Evolutionary conservation across 306 rosid genomes (phyloP).

Genomic region (Malus orientalis): DNA sequence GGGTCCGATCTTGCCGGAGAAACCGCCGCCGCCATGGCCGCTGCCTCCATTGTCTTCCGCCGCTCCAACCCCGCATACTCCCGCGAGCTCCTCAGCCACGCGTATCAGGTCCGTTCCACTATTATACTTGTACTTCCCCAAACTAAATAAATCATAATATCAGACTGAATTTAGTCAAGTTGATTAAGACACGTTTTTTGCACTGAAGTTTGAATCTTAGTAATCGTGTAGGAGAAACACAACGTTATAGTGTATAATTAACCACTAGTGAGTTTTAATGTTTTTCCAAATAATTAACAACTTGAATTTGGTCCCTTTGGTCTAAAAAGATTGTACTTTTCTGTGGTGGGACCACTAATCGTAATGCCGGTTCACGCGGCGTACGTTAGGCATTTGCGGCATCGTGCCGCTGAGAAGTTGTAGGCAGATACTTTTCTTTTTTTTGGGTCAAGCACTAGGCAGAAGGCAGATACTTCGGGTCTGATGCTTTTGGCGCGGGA

Average conservation of each 20-base stretch:
- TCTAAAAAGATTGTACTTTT: background rate
- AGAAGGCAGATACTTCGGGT: background rate
- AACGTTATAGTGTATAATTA: too few relatives aligned
- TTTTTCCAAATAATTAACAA: background rate
- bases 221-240: too few relatives aligned
- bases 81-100: constrained; percentile 65
- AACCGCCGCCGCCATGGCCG: constrained; percentile 98
- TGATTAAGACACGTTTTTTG: too few relatives aligned
- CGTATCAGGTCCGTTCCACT: constrained; percentile 49
- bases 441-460: too few relatives aligned
- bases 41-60: constrained; percentile 91
- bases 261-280: background rate
- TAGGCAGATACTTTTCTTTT: background rate
- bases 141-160: background rate
- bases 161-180: rapidly evolving
- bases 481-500: background rate
- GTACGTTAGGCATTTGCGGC: background rate
- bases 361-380: background rate
- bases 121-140: background rate
- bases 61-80: constrained; percentile 71
- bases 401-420: background rate
- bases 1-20: constrained; percentile 99
- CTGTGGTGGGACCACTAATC: background rate
- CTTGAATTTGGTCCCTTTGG: background rate
- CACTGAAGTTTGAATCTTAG: too few relatives aligned